phyloP scores from a whole-genome alignment of 2,329 filamentous ascomycete genomes.

The Fusarium sp. region DNA sequence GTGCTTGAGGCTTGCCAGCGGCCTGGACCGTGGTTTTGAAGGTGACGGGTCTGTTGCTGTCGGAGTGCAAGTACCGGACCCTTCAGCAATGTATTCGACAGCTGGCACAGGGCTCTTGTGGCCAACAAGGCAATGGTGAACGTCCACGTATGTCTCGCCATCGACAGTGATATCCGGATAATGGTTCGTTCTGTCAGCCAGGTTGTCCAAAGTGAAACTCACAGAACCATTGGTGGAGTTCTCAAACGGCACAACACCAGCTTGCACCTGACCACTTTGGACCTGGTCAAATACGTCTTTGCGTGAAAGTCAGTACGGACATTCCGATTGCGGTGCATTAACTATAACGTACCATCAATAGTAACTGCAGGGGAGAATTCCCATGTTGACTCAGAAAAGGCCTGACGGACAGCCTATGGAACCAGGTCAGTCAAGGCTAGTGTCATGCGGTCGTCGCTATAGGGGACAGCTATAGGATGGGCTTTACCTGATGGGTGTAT shows the following conservation, averaged over 20 bases:
- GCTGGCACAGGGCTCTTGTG: conserved; percentile 44
- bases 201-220: conserved; percentile 86
- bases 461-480: not conserved
- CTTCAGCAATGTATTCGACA: conserved; percentile 44
- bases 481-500: conserved; percentile 61
- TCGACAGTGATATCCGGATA: conserved; percentile 79
- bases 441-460: conserved; percentile 30
- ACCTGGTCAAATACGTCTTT: conserved; percentile 83
- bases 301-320: conserved; percentile 6
- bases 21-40: conserved; percentile 56
- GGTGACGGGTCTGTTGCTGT: conserved; percentile 57
- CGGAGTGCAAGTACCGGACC: conserved; percentile 60
- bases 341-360: conserved; percentile 55
- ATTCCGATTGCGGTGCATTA: not conserved
- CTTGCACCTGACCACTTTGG: conserved; percentile 69
- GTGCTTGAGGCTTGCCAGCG: conserved; percentile 63
- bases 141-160: conserved; percentile 85
- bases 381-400: conserved; percentile 59
- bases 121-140: conserved; percentile 88
- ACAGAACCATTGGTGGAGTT: conserved; percentile 96
- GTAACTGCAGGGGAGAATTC: conserved; percentile 60
- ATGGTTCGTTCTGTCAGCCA: conserved; percentile 75
- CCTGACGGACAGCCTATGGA: conserved; percentile 56
- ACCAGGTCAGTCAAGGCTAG: conserved; percentile 19
- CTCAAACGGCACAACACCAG: conserved; percentile 92